phyloP scores from a whole-genome alignment of 2,329 filamentous ascomycete genomes.

The Volutella citrinella region DNA sequence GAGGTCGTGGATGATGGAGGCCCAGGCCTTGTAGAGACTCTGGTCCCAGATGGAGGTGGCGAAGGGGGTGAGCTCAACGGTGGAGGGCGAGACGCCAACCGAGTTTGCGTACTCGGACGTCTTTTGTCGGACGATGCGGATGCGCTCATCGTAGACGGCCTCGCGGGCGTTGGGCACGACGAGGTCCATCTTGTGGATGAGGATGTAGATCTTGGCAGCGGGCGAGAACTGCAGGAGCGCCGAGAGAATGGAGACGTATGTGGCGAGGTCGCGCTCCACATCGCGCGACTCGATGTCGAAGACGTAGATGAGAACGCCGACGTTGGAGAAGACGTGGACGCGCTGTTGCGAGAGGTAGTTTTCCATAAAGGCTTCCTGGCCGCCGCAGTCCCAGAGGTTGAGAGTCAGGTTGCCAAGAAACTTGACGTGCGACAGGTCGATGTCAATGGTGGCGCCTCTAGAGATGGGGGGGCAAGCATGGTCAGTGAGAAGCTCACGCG shows the following conservation, averaged over 20 bases:
- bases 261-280: slow-evolving; percentile 87
- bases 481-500: too few species aligned
- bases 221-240: slow-evolving; percentile 83
- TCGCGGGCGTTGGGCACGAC: slow-evolving; percentile 78
- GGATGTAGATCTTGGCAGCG: slow-evolving; percentile 81
- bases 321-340: slow-evolving; percentile 93
- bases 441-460: slow-evolving; percentile 91
- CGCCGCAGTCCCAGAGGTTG: slow-evolving; percentile 98
- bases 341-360: slow-evolving; percentile 96
- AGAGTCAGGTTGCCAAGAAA: slow-evolving; percentile 97
- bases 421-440: slow-evolving; percentile 97
- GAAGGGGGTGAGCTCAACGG: slow-evolving; percentile 76
- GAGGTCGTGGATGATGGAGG: slow-evolving; percentile 93
- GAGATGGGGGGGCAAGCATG: too few species aligned
- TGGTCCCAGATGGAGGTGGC: slow-evolving; percentile 99
- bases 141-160: slow-evolving; percentile 79
- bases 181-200: slow-evolving; percentile 99
- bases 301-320: slow-evolving; percentile 97
- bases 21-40: slow-evolving; percentile 97
- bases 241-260: slow-evolving; percentile 85
- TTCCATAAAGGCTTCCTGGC: slow-evolving; percentile 98
- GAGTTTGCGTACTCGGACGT: slow-evolving; percentile 54
- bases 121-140: slow-evolving; percentile 71
- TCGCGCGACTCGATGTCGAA: slow-evolving; percentile 98
- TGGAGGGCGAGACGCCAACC: slow-evolving; percentile 28